phyloP scores from a whole-genome alignment of 352 stramenopile genomes.

The Phytopythium ostracodes region DNA sequence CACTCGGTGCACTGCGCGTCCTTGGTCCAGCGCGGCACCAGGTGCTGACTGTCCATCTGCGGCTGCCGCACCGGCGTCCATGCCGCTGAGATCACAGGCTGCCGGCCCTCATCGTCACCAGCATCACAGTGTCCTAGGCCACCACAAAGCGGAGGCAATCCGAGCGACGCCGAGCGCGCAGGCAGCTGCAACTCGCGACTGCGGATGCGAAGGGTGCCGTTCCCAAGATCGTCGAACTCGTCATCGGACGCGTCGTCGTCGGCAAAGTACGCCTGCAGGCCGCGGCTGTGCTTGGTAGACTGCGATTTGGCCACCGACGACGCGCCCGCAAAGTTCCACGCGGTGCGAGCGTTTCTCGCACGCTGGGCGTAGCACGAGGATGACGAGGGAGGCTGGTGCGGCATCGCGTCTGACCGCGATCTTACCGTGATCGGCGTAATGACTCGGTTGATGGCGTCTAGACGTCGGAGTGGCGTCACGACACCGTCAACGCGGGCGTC shows the following conservation, averaged over 20 bases:
- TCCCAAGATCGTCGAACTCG: constrained; percentile 19
- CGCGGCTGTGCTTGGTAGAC: constrained; percentile 9
- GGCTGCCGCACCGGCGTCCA: constrained; percentile 12
- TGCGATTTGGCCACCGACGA: constrained; percentile 7
- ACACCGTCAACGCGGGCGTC: not conserved
- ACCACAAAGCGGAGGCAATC: constrained; percentile 15
- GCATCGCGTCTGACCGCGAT: not conserved
- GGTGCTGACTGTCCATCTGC: not conserved
- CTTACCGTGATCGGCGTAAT: not conserved
- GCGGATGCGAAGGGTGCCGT: not conserved
- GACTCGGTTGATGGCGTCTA: constrained; percentile 1
- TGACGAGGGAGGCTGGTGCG: not conserved
- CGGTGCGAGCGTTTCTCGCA: not conserved
- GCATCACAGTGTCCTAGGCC: not conserved
- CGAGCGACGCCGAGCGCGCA: constrained; percentile 29
- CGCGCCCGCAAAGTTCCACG: constrained; percentile 7
- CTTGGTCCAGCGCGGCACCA: constrained; percentile 70
- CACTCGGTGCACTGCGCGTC: constrained; percentile 62
- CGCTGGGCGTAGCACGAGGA: constrained; percentile 3
- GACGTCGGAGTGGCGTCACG: not conserved
- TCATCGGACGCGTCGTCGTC: constrained; percentile 26
- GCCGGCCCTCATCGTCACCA: not conserved
- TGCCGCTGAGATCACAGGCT: constrained; percentile 1
- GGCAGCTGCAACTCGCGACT: constrained; percentile 6
- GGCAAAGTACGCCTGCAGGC: constrained; percentile 21